phyloP scores from a whole-genome alignment of 1,139 yeast species.

The Geotrichum carabidarum region DNA sequence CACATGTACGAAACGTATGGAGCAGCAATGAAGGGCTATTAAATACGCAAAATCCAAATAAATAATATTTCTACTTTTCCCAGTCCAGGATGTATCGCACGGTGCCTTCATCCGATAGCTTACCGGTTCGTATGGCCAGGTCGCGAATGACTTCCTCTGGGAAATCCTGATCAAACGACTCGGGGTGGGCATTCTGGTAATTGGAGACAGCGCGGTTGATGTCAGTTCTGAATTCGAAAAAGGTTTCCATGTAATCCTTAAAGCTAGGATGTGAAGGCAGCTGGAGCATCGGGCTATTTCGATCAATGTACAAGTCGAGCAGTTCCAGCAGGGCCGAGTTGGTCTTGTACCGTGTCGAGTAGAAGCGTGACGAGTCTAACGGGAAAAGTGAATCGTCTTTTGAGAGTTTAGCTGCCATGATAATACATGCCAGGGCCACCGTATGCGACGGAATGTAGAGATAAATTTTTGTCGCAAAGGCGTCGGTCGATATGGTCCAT shows the following conservation, averaged over 20 bases:
- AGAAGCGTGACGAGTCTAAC: constrained; percentile 26
- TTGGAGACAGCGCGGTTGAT: constrained; percentile 6
- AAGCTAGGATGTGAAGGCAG: not conserved
- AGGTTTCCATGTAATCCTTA: not conserved
- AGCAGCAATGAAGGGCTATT: not conserved
- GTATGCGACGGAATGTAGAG: constrained; percentile 75
- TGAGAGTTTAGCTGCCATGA: constrained; percentile 45
- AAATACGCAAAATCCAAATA: not conserved
- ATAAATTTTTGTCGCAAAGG: constrained; percentile 65
- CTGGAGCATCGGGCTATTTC: constrained; percentile 13
- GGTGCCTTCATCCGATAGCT: constrained; percentile 20
- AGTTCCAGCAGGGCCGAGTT: constrained; percentile 57
- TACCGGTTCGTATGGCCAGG: constrained; percentile 18
- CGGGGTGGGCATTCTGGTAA: not conserved
- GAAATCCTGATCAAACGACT: not conserved
- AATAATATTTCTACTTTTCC: constrained; percentile 1
- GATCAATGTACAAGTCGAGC: constrained; percentile 46
- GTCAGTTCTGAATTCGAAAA: constrained; percentile 1
- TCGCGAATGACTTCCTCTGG: constrained; percentile 8
- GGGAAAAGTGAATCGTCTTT: constrained; percentile 27
- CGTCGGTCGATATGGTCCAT: constrained; percentile 74
- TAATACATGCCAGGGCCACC: constrained; percentile 64
- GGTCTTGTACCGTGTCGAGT: constrained; percentile 41
- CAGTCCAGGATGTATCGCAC: constrained; percentile 21
- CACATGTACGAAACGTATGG: constrained; percentile 32